Evolutionary conservation across 2,329 filamentous ascomycete genomes (phyloP).

Genomic region (Colletotrichum sp.): DNA sequence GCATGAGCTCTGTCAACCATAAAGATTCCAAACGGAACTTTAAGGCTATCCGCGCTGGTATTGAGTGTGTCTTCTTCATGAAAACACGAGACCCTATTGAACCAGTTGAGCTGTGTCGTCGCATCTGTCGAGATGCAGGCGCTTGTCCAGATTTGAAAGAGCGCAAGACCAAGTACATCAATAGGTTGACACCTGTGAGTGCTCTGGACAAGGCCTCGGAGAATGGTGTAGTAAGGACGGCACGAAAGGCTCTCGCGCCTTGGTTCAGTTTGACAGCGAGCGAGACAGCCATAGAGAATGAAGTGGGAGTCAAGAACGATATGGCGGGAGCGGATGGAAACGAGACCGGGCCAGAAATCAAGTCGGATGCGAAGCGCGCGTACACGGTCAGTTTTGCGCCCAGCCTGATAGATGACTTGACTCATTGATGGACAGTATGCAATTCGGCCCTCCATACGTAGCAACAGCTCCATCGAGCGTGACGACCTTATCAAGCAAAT

Average conservation of each 20-base stretch:
- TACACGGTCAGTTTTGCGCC: conserved; percentile 45
- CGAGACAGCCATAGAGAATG: conserved; percentile 4
- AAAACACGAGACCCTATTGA: conserved; percentile 61
- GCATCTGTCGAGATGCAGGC: conserved; percentile 61
- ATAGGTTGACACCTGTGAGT: conserved; percentile 59
- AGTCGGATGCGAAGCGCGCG: conserved; percentile 23
- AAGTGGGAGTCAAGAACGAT: conserved; percentile 22
- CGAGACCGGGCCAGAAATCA: neutral
- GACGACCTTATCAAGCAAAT: conserved; percentile 74
- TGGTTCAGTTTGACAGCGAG: conserved; percentile 59
- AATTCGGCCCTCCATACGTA: conserved; percentile 80
- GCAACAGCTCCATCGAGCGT: conserved; percentile 72
- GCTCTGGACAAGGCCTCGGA: conserved; percentile 69
- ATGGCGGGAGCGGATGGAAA: neutral
- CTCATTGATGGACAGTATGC: conserved; percentile 65
- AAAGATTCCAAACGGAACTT: conserved; percentile 52
- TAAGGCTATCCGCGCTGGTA: conserved; percentile 55
- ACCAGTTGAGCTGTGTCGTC: conserved; percentile 56
- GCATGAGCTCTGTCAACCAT: conserved; percentile 51
- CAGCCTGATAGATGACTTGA: neutral
- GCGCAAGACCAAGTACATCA: conserved; percentile 62
- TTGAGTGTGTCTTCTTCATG: conserved; percentile 70
- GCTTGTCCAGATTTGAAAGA: conserved; percentile 43
- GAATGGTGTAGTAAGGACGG: conserved; percentile 70
- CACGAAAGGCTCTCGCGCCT: conserved; percentile 63